These are phyloP conservation scores for Psidium friedrichsthalianum DNA, from an alignment of 345 rosid genomes.

Conservation along the genomic window DNA sequence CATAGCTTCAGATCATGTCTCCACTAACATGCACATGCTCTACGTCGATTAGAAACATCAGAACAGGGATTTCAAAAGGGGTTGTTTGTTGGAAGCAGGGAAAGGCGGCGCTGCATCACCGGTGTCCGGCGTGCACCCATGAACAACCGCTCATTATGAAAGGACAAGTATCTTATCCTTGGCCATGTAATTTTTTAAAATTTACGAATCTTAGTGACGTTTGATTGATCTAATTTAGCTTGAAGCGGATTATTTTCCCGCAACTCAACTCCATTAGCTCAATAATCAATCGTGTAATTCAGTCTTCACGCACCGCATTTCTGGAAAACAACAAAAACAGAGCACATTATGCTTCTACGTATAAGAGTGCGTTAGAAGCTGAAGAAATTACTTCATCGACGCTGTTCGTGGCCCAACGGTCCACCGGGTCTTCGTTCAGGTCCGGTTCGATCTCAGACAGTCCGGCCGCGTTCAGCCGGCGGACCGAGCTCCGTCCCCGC, in stretches of 20 bases:
- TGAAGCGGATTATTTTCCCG: not conserved
- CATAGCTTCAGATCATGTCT: not conserved
- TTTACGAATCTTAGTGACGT: not conserved
- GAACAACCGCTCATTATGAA: not conserved
- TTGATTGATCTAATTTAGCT: not conserved
- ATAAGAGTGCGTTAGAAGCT: not conserved
- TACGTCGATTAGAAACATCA: not conserved
- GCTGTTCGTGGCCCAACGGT: slow-evolving; percentile 55
- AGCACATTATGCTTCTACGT: no score
- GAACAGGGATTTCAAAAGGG: not conserved
- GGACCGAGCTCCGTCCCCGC: not conserved
- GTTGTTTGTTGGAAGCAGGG: not conserved
- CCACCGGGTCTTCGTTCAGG: slow-evolving; percentile 74
- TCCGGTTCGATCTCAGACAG: slow-evolving; percentile 72
- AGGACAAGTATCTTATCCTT: not conserved
- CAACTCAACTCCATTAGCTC: not conserved
- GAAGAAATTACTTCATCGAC: slow-evolving; percentile 32
- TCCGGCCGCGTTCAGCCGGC: slow-evolving; percentile 36
- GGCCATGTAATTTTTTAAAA: not conserved
- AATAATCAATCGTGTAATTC: not conserved
- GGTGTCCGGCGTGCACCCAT: not conserved
- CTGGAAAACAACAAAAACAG: no score
- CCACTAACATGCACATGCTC: not conserved
- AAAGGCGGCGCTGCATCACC: not conserved
- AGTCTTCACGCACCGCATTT: no score